phyloP scores from a whole-genome alignment of 2,329 filamentous ascomycete species.

The Aspergillus sp. region DNA sequence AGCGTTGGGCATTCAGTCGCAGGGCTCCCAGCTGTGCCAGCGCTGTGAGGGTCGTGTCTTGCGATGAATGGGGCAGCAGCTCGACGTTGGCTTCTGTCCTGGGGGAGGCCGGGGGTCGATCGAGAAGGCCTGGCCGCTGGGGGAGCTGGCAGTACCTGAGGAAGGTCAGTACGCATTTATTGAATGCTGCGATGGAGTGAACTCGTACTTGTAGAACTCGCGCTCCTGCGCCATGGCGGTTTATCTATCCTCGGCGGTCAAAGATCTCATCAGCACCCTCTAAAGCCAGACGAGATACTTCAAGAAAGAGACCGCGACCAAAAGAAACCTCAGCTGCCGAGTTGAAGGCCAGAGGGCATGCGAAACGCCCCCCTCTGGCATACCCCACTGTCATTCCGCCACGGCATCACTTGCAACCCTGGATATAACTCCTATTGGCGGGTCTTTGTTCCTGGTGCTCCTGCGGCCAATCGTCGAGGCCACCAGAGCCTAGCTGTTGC shows the following conservation, averaged over 20 bases:
- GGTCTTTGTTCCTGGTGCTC: neutral
- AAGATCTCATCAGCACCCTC: neutral
- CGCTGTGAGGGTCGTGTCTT: slow-evolving; percentile 44
- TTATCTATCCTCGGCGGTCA: neutral
- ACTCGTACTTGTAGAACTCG: slow-evolving; percentile 12
- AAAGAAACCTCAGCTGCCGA: too few species aligned
- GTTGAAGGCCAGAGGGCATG: neutral
- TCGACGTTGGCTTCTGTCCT: neutral
- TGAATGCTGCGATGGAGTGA: neutral
- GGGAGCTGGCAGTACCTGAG: slow-evolving; percentile 6
- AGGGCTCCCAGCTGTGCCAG: slow-evolving; percentile 52
- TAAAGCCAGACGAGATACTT: neutral
- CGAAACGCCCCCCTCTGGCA: neutral
- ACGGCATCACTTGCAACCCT: neutral
- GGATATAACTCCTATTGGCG: neutral
- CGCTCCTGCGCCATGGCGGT: slow-evolving; percentile 10
- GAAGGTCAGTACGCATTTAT: too few species aligned
- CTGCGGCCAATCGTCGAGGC: too few species aligned
- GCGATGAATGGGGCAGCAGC: slow-evolving; percentile 25
- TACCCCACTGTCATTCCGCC: neutral
- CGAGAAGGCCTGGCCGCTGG: slow-evolving; percentile 4
- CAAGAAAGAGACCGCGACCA: neutral
- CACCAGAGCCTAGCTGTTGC: neutral
- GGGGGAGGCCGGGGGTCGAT: slow-evolving; percentile 2
- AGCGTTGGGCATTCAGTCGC: slow-evolving; percentile 44